Base-by-base conservation (phyloP, 352 stramenopile genomes). In the Poterioochromonas sp. region DNA sequence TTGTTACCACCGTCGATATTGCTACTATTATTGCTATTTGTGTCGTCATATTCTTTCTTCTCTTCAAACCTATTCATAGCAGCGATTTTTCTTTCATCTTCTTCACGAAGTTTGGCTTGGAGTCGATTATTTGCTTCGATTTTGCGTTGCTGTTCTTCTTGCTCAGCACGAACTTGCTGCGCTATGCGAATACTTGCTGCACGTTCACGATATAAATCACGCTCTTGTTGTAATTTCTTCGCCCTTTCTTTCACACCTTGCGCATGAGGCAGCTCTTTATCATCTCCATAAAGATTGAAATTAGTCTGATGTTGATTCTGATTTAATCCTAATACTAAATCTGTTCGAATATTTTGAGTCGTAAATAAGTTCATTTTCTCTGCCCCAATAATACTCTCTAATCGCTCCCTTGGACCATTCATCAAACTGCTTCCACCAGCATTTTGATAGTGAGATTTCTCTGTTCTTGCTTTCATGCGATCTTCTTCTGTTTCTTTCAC, bases 401-500 rank as follows among this genome's bases (percentile, higher is more conserved):
- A 37, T 35, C 53, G 8, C n/a, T 78, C 71, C 5, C 71, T 22
- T 82, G 79, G 73, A 90, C 87, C 0, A 90, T 83, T n/a, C 86
- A 76, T 49, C 87, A 58, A 1, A n/a, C n/a, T n/a, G n/a, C n/a
- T n/a, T 87, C 84, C 12, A 80, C 82, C 29, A 47, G 2, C 39
- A 47, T 2, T 29, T 41, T 12, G 15, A 22, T 58, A 74, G 2
- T 26, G 15, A 26, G 40, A 8, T 8, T n/a, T 32, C 40, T 74
- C 41, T 18, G 22, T 3, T 20, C 35, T n/a, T 20, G n/a, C 34
- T 3, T 2, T 53, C 29, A 49, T 54, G 18, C 64, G 64, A 71
- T 95, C 88, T 32, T 89, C 84, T 5, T 86, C 78, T 29, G 88
- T 94, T 82, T 96, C 90, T 0, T 84, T 79, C 29, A 96, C 87